These are phyloP conservation scores for Phoma sp. DNA, from an alignment of 2,329 filamentous ascomycete genomes.

Conservation along the genomic window DNA sequence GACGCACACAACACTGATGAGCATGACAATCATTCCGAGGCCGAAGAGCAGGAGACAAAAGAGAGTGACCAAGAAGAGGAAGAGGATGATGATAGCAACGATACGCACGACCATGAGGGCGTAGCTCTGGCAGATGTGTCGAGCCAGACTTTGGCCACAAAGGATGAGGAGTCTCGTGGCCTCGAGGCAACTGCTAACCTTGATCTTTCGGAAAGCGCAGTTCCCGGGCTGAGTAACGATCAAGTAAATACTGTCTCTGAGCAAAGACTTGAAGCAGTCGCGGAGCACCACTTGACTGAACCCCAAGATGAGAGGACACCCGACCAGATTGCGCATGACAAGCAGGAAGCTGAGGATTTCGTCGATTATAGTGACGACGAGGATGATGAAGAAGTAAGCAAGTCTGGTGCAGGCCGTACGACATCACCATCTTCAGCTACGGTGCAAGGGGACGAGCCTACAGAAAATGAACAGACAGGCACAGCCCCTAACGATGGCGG, in stretches of 20 bases:
- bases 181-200: conserved; percentile 2
- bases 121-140: conserved; percentile 3
- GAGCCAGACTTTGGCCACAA: not conserved
- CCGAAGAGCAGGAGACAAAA: not conserved
- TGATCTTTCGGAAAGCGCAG: not conserved
- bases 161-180: not conserved
- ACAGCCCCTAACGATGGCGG: conserved; percentile 10
- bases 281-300: not conserved
- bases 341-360: conserved; percentile 48
- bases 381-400: conserved; percentile 22
- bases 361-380: conserved; percentile 60
- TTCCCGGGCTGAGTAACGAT: not conserved
- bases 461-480: conserved; percentile 16
- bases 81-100: not conserved
- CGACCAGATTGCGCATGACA: conserved; percentile 19
- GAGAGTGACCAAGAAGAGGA: not conserved
- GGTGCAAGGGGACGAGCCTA: conserved; percentile 40
- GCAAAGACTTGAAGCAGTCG: not conserved
- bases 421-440: conserved; percentile 41
- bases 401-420: conserved; percentile 17
- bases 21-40: conserved; percentile 8
- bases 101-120: not conserved
- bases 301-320: conserved; percentile 9
- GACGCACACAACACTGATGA: conserved; percentile 6
- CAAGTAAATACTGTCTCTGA: not conserved